Evolutionary conservation across 352 stramenopile genomes (phyloP).

Genomic region (Aphanomyces invadans): DNA sequence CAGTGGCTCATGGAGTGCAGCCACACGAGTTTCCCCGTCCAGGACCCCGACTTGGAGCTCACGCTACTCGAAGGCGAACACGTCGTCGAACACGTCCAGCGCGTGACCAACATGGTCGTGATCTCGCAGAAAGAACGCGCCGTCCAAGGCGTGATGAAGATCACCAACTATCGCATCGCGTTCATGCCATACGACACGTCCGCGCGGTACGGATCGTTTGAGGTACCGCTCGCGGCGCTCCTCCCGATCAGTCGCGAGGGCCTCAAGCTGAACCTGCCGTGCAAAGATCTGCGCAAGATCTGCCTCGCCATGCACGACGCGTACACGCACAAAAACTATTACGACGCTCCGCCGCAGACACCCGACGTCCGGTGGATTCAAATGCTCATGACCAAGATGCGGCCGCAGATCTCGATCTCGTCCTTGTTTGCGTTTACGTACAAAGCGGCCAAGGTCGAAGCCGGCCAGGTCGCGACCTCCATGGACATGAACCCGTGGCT

Average conservation of each 20-base stretch:
- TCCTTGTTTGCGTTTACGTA: slow-evolving; percentile 79
- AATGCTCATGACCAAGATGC: slow-evolving; percentile 67
- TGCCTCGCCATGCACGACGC: slow-evolving; percentile 80
- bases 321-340: slow-evolving; percentile 74
- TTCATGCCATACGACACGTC: slow-evolving; percentile 80
- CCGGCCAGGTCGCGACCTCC: slow-evolving; percentile 26
- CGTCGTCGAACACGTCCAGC: slow-evolving; percentile 73
- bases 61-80: slow-evolving; percentile 44
- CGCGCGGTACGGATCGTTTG: slow-evolving; percentile 80
- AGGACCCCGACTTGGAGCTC: slow-evolving; percentile 24
- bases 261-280: slow-evolving; percentile 71
- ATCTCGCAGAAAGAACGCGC: slow-evolving; percentile 76
- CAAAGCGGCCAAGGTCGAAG: slow-evolving; percentile 55
- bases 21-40: slow-evolving; percentile 1
- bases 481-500: slow-evolving; percentile 71
- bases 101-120: slow-evolving; percentile 77
- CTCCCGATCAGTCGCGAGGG: slow-evolving; percentile 70
- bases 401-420: slow-evolving; percentile 64
- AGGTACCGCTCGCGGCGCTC: slow-evolving; percentile 68
- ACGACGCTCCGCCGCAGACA: slow-evolving; percentile 65
- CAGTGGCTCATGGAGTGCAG: slow-evolving; percentile 9
- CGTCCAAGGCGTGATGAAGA: slow-evolving; percentile 76
- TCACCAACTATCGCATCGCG: slow-evolving; percentile 74
- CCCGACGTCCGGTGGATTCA: slow-evolving; percentile 76
- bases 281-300: slow-evolving; percentile 73